Evolutionary conservation across 78 protist genomes (phyloP).

Genomic region (Guillardia theta): DNA sequence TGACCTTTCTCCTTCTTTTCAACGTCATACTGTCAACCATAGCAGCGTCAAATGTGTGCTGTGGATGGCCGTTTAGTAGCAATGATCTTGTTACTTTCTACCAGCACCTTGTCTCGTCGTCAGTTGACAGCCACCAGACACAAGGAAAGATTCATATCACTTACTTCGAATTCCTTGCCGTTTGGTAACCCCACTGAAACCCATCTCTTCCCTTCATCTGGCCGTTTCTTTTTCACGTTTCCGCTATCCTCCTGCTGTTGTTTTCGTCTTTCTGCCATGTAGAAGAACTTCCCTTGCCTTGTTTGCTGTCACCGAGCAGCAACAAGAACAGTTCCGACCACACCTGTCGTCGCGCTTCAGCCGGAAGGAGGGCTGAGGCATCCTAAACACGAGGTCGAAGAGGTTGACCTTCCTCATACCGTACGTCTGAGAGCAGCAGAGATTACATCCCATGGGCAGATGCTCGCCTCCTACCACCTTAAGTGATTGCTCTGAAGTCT

Average conservation of each 20-base stretch:
- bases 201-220: too few species aligned
- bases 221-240: background rate
- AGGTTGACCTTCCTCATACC: background rate
- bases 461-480: background rate
- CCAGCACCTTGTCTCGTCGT: background rate
- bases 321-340: background rate
- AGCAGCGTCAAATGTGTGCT: background rate
- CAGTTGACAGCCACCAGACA: background rate
- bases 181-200: too few species aligned
- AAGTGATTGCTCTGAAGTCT: too few species aligned
- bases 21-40: too few species aligned
- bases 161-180: background rate
- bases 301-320: too few species aligned
- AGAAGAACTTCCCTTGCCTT: background rate
- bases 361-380: background rate
- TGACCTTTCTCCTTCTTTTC: too few species aligned
- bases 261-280: background rate
- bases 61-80: background rate
- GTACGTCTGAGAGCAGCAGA: background rate
- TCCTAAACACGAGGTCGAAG: constrained; percentile 15
- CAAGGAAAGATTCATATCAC: background rate
- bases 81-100: background rate
- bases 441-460: background rate
- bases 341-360: constrained; percentile 1
- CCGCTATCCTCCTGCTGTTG: background rate